phyloP scores from a whole-genome alignment of 2,329 filamentous ascomycete genomes.

The Camillea tinctor region DNA sequence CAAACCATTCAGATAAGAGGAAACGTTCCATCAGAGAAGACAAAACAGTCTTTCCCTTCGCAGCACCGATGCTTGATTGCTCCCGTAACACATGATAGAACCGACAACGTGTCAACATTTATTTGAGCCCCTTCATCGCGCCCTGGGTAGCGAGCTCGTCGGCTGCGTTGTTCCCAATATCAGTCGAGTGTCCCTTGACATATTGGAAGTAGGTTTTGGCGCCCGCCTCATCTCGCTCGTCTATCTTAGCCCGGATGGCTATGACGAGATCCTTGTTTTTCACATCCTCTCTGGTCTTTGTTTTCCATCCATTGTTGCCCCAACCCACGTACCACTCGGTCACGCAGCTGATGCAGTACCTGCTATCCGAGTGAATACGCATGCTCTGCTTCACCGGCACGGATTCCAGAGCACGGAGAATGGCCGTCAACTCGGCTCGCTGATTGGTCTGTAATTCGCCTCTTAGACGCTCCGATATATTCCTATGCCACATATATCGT shows the following conservation, averaged over 20 bases:
- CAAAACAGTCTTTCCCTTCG: background rate
- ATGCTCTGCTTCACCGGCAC: slow-evolving; percentile 66
- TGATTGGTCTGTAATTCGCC: slow-evolving; percentile 87
- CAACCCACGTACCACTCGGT: slow-evolving; percentile 81
- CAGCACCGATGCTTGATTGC: background rate
- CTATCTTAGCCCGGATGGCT: slow-evolving; percentile 68
- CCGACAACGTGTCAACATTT: background rate
- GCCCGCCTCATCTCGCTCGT: slow-evolving; percentile 61
- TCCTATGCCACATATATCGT: slow-evolving; percentile 41
- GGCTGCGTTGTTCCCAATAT: slow-evolving; percentile 76
- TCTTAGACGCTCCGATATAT: slow-evolving; percentile 72
- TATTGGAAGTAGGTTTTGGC: slow-evolving; percentile 73
- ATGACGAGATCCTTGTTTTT: slow-evolving; percentile 85
- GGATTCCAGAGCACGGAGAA: slow-evolving; percentile 78
- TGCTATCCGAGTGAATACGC: slow-evolving; percentile 83
- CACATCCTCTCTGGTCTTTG: slow-evolving; percentile 66
- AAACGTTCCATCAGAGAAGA: background rate
- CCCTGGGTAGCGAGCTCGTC: slow-evolving; percentile 74
- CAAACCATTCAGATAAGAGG: background rate
- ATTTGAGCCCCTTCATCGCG: slow-evolving; percentile 36
- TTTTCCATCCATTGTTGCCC: slow-evolving; percentile 76
- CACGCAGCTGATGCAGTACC: slow-evolving; percentile 86
- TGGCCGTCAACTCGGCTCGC: slow-evolving; percentile 88
- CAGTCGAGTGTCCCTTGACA: slow-evolving; percentile 81
- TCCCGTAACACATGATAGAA: background rate